Conservation (phyloP, 352 stramenopile genomes). For the Pythium oligandrum region DNA sequence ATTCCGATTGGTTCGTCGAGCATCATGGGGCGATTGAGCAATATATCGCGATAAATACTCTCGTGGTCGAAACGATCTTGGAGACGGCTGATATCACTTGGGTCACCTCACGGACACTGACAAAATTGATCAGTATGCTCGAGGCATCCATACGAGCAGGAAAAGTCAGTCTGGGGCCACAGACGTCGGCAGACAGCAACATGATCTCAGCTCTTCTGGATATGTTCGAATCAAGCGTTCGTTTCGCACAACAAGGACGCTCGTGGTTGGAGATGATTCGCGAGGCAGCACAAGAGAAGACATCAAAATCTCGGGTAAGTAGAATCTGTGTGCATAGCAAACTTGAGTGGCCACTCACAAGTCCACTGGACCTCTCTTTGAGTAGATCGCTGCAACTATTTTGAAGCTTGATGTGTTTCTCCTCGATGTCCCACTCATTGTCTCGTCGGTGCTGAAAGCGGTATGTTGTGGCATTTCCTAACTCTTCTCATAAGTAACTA, state of each 20-base stretch:
- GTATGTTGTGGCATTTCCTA: conserved; percentile 1
- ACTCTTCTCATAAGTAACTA: no score
- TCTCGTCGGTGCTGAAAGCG: conserved; percentile 12
- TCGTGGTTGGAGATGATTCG: conserved; percentile 15
- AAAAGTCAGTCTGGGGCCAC: conserved; percentile 1
- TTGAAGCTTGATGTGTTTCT: conserved; percentile 29
- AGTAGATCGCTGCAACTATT: conserved; percentile 17
- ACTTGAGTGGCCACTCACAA: no score
- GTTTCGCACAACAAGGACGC: conserved; percentile 8
- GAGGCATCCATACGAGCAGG: conserved; percentile 6
- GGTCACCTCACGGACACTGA: conserved; percentile 10
- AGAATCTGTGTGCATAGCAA: no score
- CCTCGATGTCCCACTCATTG: conserved; percentile 16
- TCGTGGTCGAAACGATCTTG: conserved; percentile 16
- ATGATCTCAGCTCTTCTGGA: not conserved
- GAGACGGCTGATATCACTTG: conserved; percentile 12
- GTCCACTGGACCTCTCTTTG: no score
- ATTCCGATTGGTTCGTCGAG: no score
- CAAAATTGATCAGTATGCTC: conserved; percentile 11
- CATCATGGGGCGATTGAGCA: no score
- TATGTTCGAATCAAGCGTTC: conserved; percentile 14
- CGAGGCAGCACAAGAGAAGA: conserved; percentile 4
- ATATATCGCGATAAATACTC: conserved; percentile 2
- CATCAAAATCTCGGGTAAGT: no score
- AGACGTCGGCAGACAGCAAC: no score